These are phyloP conservation scores for Cryphonectria japonica DNA, from an alignment of 2,329 filamentous ascomycete species.

Conservation along the genomic window DNA sequence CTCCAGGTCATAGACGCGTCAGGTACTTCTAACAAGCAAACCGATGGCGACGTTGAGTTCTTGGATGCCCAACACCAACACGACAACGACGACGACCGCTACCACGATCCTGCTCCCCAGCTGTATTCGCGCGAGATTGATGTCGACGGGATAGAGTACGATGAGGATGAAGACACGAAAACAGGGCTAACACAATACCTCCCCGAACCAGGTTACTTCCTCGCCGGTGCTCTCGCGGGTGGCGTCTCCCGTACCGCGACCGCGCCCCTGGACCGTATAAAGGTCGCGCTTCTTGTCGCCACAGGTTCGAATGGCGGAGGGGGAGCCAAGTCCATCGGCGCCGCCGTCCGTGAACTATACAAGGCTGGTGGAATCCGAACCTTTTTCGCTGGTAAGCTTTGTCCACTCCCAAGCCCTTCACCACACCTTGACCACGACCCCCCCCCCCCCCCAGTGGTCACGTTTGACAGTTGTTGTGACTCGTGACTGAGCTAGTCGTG, in stretches of 20 bases:
- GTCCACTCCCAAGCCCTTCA: neutral
- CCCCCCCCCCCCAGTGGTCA: neutral
- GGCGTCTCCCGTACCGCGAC: conserved; percentile 94
- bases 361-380: conserved; percentile 83
- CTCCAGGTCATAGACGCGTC: conserved; percentile 11
- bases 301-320: conserved; percentile 73
- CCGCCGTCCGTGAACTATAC: conserved; percentile 80
- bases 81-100: conserved; percentile 18
- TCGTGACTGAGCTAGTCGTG: neutral
- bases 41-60: conserved; percentile 16
- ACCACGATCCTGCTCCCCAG: conserved; percentile 23
- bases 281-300: conserved; percentile 96
- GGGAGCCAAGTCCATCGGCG: conserved; percentile 69
- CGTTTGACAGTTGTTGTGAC: neutral
- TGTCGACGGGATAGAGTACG: conserved; percentile 12
- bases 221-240: conserved; percentile 92
- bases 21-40: conserved; percentile 17
- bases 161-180: conserved; percentile 44
- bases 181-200: conserved; percentile 68
- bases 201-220: conserved; percentile 94
- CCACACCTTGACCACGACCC: neutral
- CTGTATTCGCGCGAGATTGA: conserved; percentile 23
- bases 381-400: conserved; percentile 81
- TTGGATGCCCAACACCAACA: conserved; percentile 24
- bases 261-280: conserved; percentile 92